Percentiles rank a stretch among this genome's conserved stretches.
These are phyloP conservation scores for Rhizoclosmatium sp. DNA, from an alignment of 192 early-diverging fungal species.

Conservation along the genomic window DNA sequence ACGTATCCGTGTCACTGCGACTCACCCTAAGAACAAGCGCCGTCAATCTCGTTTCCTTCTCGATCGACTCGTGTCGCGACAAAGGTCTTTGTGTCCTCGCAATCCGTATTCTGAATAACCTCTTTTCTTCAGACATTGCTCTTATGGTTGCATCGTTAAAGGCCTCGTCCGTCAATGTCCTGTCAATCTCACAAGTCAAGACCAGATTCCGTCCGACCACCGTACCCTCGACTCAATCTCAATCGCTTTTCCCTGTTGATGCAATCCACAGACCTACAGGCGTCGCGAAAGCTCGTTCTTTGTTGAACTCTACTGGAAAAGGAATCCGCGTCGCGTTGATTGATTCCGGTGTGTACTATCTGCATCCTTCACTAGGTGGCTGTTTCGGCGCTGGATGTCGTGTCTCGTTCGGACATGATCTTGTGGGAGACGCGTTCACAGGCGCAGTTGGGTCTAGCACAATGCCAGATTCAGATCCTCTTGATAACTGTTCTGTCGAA, in stretches of 20 bases:
- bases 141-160: too few relatives aligned
- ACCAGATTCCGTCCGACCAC: too few relatives aligned
- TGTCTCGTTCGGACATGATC: conserved; percentile 46
- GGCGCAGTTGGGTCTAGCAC: not conserved
- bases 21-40: too few relatives aligned
- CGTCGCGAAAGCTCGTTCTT: conserved; percentile 37
- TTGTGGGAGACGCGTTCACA: conserved; percentile 54
- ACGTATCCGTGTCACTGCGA: too few relatives aligned
- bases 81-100: too few relatives aligned
- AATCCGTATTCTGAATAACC: too few relatives aligned
- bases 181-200: too few relatives aligned
- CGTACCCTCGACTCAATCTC: too few relatives aligned
- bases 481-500: conserved; percentile 51
- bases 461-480: conserved; percentile 53
- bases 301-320: conserved; percentile 47
- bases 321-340: conserved; percentile 59
- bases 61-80: too few relatives aligned
- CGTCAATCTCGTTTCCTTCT: too few relatives aligned
- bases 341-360: conserved; percentile 62
- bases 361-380: conserved; percentile 60
- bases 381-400: conserved; percentile 47
- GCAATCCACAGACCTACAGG: conserved; percentile 22
- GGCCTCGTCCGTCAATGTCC: too few relatives aligned
- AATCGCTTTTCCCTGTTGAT: not conserved
- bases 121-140: too few relatives aligned